These are phyloP conservation scores for Citrus australasica DNA, from an alignment of 345 rosid genomes.

Conservation along the genomic window DNA sequence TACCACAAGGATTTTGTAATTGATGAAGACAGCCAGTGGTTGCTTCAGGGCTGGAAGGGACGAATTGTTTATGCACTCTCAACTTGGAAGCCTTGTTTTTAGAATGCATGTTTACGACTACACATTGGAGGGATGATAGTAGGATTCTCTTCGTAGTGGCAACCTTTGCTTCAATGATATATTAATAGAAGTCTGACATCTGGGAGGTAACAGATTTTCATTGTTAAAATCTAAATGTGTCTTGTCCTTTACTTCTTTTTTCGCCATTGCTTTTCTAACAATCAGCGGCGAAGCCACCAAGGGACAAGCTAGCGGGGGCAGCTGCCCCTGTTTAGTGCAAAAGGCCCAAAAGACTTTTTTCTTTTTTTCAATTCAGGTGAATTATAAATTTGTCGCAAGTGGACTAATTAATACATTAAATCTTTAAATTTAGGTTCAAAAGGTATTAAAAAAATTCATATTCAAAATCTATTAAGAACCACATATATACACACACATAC, in stretches of 20 bases:
- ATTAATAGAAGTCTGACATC: not conserved
- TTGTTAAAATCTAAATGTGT: not conserved
- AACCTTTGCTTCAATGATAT: not conserved
- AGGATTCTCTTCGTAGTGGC: not conserved
- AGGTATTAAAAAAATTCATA: no score
- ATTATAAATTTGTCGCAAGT: no score
- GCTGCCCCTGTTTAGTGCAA: no score
- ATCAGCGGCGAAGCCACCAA: no score
- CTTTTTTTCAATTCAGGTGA: no score
- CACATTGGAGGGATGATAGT: constrained; percentile 11
- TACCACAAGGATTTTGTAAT: constrained; percentile 51
- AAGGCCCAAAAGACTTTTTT: no score
- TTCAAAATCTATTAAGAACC: no score
- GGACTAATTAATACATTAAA: no score
- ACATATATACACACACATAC: no score
- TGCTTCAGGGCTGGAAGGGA: constrained; percentile 63
- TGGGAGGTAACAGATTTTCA: constrained; percentile 16
- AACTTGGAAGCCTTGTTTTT: constrained; percentile 37
- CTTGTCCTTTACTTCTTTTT: not conserved
- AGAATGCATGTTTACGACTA: not conserved
- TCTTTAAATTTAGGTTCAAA: no score
- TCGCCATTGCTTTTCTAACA: not conserved
- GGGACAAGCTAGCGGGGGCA: no score
- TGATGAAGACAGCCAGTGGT: constrained; percentile 44
- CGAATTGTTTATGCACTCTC: constrained; percentile 42